These are phyloP conservation scores for Ruellia speciosa DNA, from an alignment of 305 asterid genomes.

Conservation along the genomic window DNA sequence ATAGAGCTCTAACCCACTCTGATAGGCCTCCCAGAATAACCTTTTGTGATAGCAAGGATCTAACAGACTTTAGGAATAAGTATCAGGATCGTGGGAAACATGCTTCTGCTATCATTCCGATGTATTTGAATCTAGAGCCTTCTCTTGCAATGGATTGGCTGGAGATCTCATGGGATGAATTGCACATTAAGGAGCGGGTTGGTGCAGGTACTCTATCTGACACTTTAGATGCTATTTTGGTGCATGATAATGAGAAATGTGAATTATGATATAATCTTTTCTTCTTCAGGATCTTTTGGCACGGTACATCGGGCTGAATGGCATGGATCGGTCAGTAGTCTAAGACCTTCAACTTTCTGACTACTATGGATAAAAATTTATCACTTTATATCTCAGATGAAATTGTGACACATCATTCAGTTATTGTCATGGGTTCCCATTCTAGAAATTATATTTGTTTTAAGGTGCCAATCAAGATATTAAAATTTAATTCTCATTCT, in stretches of 20 bases:
- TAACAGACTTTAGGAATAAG: conserved; percentile 32
- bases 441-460: background rate
- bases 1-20: conserved; percentile 24
- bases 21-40: conserved; percentile 30
- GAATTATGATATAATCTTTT: conserved; percentile 13
- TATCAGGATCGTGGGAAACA: conserved; percentile 5
- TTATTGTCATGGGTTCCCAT: background rate
- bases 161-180: conserved; percentile 94
- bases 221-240: conserved; percentile 9
- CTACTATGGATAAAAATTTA: background rate
- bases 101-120: conserved; percentile 38
- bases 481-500: background rate
- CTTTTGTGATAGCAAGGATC: conserved; percentile 33
- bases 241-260: conserved; percentile 1
- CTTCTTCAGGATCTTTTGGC: conserved; percentile 78
- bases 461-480: background rate
- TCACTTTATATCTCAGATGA: background rate
- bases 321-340: conserved; percentile 84
- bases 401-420: background rate
- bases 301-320: conserved; percentile 98
- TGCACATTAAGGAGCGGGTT: conserved; percentile 82
- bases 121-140: conserved; percentile 72
- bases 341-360: background rate
- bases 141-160: conserved; percentile 98
- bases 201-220: conserved; percentile 59